Evolutionary conservation across 1,284 basidiomycete genomes (phyloP), one percentile per base, ranked within the genome.

Genomic region (Ceratobasidium sp.): DNA sequence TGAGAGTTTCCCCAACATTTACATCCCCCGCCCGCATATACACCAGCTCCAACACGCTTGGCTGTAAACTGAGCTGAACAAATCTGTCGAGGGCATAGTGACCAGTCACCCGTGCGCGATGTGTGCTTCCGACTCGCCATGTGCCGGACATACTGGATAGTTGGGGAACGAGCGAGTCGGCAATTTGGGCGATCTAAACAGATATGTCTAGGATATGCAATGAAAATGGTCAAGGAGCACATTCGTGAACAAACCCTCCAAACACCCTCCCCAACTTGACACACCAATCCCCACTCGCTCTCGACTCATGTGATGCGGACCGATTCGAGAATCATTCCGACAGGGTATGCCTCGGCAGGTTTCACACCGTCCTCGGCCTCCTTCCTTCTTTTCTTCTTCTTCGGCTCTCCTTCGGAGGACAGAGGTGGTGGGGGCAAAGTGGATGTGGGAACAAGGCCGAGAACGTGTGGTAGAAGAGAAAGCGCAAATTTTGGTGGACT

Each of bases 1-100:
- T 95, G 79, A 98, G 85, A 13, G 92, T 82, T 82, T 95, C 92
- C 19, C 97, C 97, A 67, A 95, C 91, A 81, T 90, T 86, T 52
- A 99, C 90, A 82, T 99, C 95, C 43, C 87, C 87, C 34, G 96
- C 92, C 81, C 94, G 92, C 82, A 99, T 86, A 86, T 96, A 98
- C 77, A 90, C 91, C 84, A 96, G 94, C 78, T 93, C 90, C 17
- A 99, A 86, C 15, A 98, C 86, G 6, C 94, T 95, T 17, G 91
- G 87, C 80, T 95, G 93, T 80, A 99, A 85, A 32, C 94, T 94
- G 17, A 99, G 88, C 81, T 97, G 93, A 22, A 99, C 85, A 57
- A 97, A 85, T 17, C 96, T 95, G 82, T 99, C 98, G 71, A 99
- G 88, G 0, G 90, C 87, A 80, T 95, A 93, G 83, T 94, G 92